Evolutionary conservation across 2,329 filamentous ascomycete species (phyloP), one percentile per base, ranked within the genome.

Genomic region (Fusarium chlamydosporum): DNA sequence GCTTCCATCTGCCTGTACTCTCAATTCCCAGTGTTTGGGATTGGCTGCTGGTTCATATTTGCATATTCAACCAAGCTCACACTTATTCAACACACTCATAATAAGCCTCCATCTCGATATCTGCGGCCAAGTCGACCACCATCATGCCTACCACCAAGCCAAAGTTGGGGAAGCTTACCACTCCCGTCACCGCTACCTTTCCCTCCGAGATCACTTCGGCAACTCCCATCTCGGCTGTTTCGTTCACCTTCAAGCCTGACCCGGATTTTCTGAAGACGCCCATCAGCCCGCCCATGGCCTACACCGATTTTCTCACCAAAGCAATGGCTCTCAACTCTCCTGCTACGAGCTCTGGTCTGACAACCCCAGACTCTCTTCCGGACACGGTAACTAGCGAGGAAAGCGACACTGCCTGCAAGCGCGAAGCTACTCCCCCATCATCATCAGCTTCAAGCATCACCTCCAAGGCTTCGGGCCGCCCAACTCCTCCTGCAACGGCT

Each of bases 281-380:
- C 48, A 97, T 98, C 78, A 96, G 92, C 52, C 95, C 95, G 53
- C 95, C 95, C 4, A 85, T 88, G 23, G 94, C 95, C 60, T 98
- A 98, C 78, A 91, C 93, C 71, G 94, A 98, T 76, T 98, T 97
- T 77, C 89, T 98, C 67, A 76, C 78, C 52, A 95, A 94, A 81
- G 89, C 90, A 63, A 89, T 96, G 81, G 91, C 91, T 18, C 84
- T 94, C 61, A 88, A 89, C 76, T 93, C 90, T 67, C 92, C 92
- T 10, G 86, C 89, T 40, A 81, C 82, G 51, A 83, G 84, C 72
- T 82, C 83, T 18, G 82, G 81, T 59, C 83, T 83, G 68, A 83
- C 78, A 51, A 82, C 83, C 51, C 84, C 82, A 64, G 83, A 84
- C 37, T 81, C 78, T 20, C 78, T 77, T 34, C 84, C 90, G 53